Conservation (phyloP, 139 green algal genomes). For the Eudorina sp. region DNA sequence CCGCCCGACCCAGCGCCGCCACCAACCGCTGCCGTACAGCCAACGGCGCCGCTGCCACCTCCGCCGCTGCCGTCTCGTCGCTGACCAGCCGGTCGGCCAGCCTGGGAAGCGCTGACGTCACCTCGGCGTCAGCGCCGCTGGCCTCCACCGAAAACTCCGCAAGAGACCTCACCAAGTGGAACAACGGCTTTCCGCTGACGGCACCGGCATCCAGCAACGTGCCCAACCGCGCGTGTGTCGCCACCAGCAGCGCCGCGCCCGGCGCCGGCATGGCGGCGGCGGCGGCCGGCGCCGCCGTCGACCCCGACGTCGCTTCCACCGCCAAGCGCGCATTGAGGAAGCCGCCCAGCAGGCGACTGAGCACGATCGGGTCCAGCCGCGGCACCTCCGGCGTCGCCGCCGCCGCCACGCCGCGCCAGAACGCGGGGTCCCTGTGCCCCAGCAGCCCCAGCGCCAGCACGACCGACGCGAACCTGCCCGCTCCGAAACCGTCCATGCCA, state of each 20-base stretch:
- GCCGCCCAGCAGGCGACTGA: constrained; percentile 15
- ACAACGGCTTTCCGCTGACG: neutral
- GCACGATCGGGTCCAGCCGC: neutral
- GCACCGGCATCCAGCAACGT: neutral
- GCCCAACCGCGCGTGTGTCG: neutral
- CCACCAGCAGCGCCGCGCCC: neutral
- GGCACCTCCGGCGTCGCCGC: constrained; percentile 3
- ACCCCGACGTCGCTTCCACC: neutral
- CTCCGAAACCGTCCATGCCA: neutral
- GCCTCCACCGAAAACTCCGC: neutral
- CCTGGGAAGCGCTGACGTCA: too few relatives aligned
- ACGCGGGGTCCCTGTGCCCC: neutral
- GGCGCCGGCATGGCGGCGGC: neutral
- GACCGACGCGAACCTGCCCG: neutral
- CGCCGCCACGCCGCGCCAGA: constrained; percentile 1
- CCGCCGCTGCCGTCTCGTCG: neutral
- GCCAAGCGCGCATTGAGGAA: neutral
- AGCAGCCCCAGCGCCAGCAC: constrained; percentile 22
- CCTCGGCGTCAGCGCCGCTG: neutral
- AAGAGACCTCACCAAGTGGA: neutral
- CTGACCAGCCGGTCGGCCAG: constrained; percentile 2
- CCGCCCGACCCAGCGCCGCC: neutral
- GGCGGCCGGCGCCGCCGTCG: neutral
- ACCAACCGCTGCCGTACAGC: neutral
- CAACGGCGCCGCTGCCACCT: neutral